Percentiles rank a stretch among this genome's conserved stretches.
Conservation (phyloP, 208 protist genomes). For the Crithidia bombi region DNA sequence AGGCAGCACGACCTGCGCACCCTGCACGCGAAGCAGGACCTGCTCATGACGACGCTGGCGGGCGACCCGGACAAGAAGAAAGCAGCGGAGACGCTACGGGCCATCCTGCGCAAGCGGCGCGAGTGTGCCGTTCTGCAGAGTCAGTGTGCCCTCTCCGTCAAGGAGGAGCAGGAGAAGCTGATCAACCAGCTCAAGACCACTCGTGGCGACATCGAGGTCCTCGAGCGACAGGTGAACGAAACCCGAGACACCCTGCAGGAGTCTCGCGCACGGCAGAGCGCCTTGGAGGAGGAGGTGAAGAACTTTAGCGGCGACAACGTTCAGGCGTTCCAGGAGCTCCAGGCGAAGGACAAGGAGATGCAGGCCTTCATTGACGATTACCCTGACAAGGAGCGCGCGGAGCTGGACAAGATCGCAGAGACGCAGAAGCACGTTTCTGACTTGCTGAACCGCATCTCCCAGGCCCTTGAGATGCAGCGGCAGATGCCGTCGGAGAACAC, state of each 20-base stretch:
- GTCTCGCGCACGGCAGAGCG: slow-evolving; percentile 59
- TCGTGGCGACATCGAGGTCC: slow-evolving; percentile 80
- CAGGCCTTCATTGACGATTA: slow-evolving; percentile 89
- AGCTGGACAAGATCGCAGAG: slow-evolving; percentile 60
- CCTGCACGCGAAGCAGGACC: slow-evolving; percentile 83
- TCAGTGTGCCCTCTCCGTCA: slow-evolving; percentile 81
- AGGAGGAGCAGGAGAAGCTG: slow-evolving; percentile 84
- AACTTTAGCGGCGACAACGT: slow-evolving; percentile 89
- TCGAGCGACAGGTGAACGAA: slow-evolving; percentile 85
- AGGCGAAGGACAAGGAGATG: slow-evolving; percentile 87
- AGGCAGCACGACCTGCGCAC: slow-evolving; percentile 83
- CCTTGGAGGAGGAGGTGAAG: slow-evolving; percentile 83
- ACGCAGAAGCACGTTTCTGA: slow-evolving; percentile 64
- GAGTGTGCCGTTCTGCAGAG: slow-evolving; percentile 71
- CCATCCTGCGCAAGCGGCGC: slow-evolving; percentile 77
- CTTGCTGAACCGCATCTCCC: slow-evolving; percentile 82
- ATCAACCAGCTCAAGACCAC: slow-evolving; percentile 83
- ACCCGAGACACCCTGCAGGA: slow-evolving; percentile 79
- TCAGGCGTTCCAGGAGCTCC: slow-evolving; percentile 82
- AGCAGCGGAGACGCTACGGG: slow-evolving; percentile 69
- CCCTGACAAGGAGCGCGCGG: slow-evolving; percentile 76
- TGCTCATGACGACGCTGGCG: slow-evolving; percentile 77
- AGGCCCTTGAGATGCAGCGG: slow-evolving; percentile 74
- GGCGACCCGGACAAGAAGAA: slow-evolving; percentile 80
- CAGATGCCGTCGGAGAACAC: slow-evolving; percentile 78